Evolutionary conservation across 345 rosid genomes (phyloP), one percentile per base, ranked within the genome.

Genomic region (Camelina sativa): DNA sequence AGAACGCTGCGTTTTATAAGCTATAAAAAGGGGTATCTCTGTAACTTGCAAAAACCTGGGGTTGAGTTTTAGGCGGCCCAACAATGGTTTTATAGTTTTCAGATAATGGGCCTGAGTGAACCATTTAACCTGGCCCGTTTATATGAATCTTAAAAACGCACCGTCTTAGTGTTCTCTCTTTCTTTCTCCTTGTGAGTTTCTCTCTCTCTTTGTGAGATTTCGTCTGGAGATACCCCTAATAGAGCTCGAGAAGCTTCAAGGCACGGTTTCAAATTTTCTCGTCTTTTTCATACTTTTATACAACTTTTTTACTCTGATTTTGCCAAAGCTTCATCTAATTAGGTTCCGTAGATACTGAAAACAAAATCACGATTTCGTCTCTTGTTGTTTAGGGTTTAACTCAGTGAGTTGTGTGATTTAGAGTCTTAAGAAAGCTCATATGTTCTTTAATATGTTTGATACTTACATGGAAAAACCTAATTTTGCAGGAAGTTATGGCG

Each of bases 401-500:
- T 20, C 2, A 3, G 30, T 11, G 19, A 11, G 5, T 62, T 62
- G 15, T 10, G 65, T 44, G 19, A 16, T 62, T 25, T 28, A 34
- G 25, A 12, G 65, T 54, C 34, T 38, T 2, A 38, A 38, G 41
- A 38, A 38, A 10, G 41, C 12, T 38, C 41, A 17, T 17, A 17
- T 17, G 3, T 37, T 37, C 0, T 37, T 37, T 37, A 28, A 9
- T 38, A 9, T 30, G 28, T 43, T 62, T 2, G 15, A 34, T 69
- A 37, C 13, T 69, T n/a, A 61, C 13, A 28, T 30, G 3, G 16
- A 32, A 41, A 28, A 11, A 37, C 32, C 70, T 60, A 35, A 66
- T 16, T 23, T 32, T 53, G 71, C 65, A 78, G 81, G 66, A 44
- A 67, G 73, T 20, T 16, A 90, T 92, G 94, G 86, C 69, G 47